Evolutionary conservation across 73 alveolate species (phyloP), one percentile per base, ranked within the genome.

Genomic region (Tetrahymena thermophila): DNA sequence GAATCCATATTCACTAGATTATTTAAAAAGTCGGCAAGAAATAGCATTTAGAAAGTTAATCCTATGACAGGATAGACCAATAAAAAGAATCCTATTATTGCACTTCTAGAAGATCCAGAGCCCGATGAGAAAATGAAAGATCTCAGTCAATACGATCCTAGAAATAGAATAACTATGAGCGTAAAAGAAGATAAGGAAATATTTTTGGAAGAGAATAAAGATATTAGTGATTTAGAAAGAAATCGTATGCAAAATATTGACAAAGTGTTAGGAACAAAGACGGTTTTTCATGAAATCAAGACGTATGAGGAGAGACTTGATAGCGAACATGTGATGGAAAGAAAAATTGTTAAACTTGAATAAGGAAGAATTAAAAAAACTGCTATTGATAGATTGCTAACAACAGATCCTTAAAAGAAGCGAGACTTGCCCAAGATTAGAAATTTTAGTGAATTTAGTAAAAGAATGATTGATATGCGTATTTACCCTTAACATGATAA

Each of bases 181-280:
- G 93, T 85, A 6, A 95, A 95, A 85, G 93, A 95, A 85, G 95
- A 95, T 37, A 95, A 85, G n/a, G 95, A 95, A 38, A 42, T 44
- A 34, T 95, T 95, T 28, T 44, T 85, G 43, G 38, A 85, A 31
- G 55, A 43, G 55, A 37, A 95, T 44, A 43, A 85, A 40, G 96
- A 95, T 28, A 95, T 95, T 43, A 56, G 96, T 34, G 96, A 95
- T 85, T 85, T 95, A 50, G 96, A 95, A 85, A 85, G 96, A 43
- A 44, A 55, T 17, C 93, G 97, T 85, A 95, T 95, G 97, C 50
- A 34, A 42, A 95, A 89, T 21, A 85, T 95, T 44, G 97, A 95
- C 43, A 34, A 95, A 31, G 94, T 55, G 19, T 58, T 95, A 34
- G 97, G 97, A 28, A 95, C 97, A 3, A 89, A 95, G 71, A 95